Base-by-base conservation (phyloP, 2,329 filamentous ascomycete species). In the Diaporthe capsici region DNA sequence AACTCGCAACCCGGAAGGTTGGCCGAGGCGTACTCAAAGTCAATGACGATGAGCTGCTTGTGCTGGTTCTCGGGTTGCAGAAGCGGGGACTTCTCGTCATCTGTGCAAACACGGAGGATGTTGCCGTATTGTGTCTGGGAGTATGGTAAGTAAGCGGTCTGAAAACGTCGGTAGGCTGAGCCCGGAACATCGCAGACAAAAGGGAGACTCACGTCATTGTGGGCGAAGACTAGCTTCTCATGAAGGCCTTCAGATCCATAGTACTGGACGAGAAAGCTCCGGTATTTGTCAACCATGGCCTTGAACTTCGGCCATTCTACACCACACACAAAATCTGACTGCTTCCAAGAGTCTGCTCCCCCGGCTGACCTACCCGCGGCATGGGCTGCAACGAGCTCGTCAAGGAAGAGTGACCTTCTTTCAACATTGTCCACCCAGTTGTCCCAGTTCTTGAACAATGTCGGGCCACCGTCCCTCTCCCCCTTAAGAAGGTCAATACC, bases 1-100 rank as follows among this genome's bases (percentile, higher is more conserved):
- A 99, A 98, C 84, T 99, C 97, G 22, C 95, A 88, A 1, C 95
- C 97, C 0, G 92, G 92, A 0, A 93, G 89, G 82, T 98, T 99
- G 75, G 96, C 95, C 3, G 93, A 96, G 1, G 97, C 94, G 82
- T 99, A 99, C 82, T 99, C 97, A 81, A 99, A 99, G 83, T 99
- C 97, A 81, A 99, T 99, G 78, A 99, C 97, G 22, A 98, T 90
- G 20, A 99, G 90, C 84, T 98, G 96, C 84, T 98, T 98, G 86
- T 99, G 97, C 79, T 96, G 92, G 84, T 98, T 98, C 75, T 94
- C 92, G 0, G 97, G 95, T 68, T 97, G 91, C 15, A 98, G 89
- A 10, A 98, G 90, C 0, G 96, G 97, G 0, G 96, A 98, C 80
- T 95, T 93, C 79, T 95, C 90, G 83, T 92, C 89, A 73, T 92